These are phyloP conservation scores for Chaetoceros tenuissimus DNA, from an alignment of 108 stramenopile genomes.

Conservation along the genomic window DNA sequence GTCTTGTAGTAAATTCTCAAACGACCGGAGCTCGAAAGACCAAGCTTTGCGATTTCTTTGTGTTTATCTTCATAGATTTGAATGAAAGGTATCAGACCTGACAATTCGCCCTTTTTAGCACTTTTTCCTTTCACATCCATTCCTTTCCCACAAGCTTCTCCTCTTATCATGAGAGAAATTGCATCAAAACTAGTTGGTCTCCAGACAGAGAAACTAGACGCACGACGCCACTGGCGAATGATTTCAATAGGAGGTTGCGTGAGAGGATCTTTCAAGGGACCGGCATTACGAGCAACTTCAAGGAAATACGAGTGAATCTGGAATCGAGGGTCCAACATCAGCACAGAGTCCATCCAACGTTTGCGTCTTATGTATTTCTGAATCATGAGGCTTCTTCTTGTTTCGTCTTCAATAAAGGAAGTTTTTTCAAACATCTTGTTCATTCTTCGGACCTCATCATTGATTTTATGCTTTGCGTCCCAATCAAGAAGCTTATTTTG, in stretches of 20 bases:
- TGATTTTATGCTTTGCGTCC: no score
- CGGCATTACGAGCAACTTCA: constrained; percentile 44
- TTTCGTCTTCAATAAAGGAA: no score
- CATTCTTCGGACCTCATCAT: no score
- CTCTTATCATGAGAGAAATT: constrained; percentile 63
- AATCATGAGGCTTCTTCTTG: no score
- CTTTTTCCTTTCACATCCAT: constrained; percentile 71
- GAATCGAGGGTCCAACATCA: constrained; percentile 49
- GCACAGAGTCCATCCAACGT: no score
- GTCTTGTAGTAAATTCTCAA: constrained; percentile 32
- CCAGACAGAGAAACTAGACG: no score
- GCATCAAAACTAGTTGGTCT: no score
- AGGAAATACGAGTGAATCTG: constrained; percentile 48
- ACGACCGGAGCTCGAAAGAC: constrained; percentile 11
- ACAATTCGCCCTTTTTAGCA: constrained; percentile 49
- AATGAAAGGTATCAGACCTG: constrained; percentile 57
- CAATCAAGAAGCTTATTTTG: no score
- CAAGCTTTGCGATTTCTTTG: constrained; percentile 26
- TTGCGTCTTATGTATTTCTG: no score
- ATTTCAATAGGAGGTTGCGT: no score
- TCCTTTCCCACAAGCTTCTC: constrained; percentile 55
- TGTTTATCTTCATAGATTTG: constrained; percentile 55
- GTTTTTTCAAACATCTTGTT: no score
- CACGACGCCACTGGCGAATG: constrained; percentile 7
- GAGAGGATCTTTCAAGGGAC: no score